Evolutionary conservation across 202 grass and related monocot genomes (phyloP).

Genomic region (Panicum virgatum): DNA sequence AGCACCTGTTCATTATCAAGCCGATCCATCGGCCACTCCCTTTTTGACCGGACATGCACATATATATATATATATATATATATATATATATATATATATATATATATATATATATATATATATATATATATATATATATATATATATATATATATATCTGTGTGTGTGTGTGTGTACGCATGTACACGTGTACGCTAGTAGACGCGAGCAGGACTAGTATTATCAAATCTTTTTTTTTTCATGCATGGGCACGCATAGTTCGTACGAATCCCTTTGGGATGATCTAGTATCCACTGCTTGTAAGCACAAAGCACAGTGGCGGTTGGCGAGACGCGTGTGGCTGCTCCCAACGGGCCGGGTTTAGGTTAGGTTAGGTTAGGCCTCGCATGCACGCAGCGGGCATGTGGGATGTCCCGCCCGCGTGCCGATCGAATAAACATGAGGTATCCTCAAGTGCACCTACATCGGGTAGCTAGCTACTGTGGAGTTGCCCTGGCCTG

Average conservation of each 20-base stretch:
- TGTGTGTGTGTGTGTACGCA: too few species aligned
- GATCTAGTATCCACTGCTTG: background rate
- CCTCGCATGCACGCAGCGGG: background rate
- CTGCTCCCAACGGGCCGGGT: background rate
- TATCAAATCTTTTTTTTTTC: background rate
- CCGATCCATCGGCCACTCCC: background rate
- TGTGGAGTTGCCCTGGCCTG: background rate
- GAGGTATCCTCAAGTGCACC: background rate
- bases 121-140: background rate
- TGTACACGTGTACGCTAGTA: background rate
- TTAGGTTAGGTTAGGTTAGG: background rate
- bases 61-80: background rate
- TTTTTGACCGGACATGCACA: background rate
- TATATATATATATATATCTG: too few species aligned
- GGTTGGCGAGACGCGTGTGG: background rate
- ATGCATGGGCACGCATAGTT: background rate
- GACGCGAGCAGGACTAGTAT: background rate
- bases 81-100: background rate
- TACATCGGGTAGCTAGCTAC: background rate
- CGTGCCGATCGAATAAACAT: background rate
- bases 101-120: too few species aligned
- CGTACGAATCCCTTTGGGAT: background rate
- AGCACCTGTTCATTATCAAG: too few species aligned
- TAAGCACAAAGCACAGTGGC: background rate
- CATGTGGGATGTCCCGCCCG: background rate